phyloP scores from a whole-genome alignment of 371 early-diverging fungal genomes.

The Mortierella sp. region DNA sequence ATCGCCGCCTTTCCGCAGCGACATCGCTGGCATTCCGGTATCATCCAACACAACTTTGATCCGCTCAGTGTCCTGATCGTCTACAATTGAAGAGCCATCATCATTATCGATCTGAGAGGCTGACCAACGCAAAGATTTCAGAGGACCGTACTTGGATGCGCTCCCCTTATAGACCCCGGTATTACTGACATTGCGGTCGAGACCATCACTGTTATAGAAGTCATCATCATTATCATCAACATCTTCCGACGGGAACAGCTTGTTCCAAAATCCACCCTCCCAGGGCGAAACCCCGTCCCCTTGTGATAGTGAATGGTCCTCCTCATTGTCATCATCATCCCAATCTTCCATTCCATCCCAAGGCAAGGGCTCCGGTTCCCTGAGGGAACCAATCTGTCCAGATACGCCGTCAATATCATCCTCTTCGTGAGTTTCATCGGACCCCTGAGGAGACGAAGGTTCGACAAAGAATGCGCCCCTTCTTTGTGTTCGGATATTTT shows the following conservation, averaged over 20 bases:
- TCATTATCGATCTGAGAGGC: constrained; percentile 5
- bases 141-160: no score
- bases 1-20: neutral
- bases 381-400: neutral
- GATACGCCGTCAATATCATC: neutral
- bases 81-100: constrained; percentile 5
- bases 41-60: neutral
- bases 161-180: neutral
- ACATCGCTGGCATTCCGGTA: no score
- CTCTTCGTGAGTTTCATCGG: no score
- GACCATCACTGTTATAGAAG: neutral
- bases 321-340: constrained; percentile 6
- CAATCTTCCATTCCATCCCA: constrained; percentile 25
- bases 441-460: constrained; percentile 4
- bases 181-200: neutral
- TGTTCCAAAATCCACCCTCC: no score
- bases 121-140: no score
- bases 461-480: constrained; percentile 35
- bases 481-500: constrained; percentile 8
- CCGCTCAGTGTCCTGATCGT: neutral
- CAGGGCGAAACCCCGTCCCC: constrained; percentile 15
- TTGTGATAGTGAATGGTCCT: neutral
- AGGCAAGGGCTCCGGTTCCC: constrained; percentile 43
- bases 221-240: neutral
- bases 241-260: no score